These are phyloP conservation scores for Calonectria henricotiae DNA, from an alignment of 2,329 filamentous ascomycete genomes.

Conservation along the genomic window DNA sequence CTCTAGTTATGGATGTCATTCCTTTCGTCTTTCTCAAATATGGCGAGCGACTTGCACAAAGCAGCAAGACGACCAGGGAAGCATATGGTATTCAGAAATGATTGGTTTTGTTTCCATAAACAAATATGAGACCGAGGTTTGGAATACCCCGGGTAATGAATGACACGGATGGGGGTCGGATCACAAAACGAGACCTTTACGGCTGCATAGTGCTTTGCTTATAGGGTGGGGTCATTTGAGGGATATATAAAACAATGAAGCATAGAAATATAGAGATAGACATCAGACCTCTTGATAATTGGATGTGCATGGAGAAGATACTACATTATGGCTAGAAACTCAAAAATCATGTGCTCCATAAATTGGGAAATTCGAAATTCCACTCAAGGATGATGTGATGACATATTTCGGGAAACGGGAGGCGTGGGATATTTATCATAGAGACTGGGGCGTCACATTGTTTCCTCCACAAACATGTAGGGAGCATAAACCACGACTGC, in stretches of 20 bases:
- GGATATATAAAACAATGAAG: constrained; percentile 1
- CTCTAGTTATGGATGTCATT: constrained; percentile 54
- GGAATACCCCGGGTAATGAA: neutral
- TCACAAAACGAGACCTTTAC: neutral
- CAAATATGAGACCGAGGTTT: neutral
- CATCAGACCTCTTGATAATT: no score
- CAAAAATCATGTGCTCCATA: no score
- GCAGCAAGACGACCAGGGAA: constrained; percentile 51
- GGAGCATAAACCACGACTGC: no score
- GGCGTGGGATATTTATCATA: no score
- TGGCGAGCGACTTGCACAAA: constrained; percentile 52
- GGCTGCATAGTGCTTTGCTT: neutral
- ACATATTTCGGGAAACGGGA: no score
- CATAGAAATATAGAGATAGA: neutral
- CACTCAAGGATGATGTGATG: no score
- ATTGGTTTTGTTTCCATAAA: neutral
- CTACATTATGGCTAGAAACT: no score
- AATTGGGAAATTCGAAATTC: no score
- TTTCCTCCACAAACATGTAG: no score
- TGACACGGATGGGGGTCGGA: neutral
- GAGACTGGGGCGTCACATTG: no score
- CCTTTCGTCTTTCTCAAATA: constrained; percentile 56
- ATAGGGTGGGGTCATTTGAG: neutral
- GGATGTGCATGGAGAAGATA: no score
- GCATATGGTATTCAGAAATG: constrained; percentile 46